These are phyloP conservation scores for Rosa lucieae DNA, from an alignment of 306 rosid species.

Conservation along the genomic window DNA sequence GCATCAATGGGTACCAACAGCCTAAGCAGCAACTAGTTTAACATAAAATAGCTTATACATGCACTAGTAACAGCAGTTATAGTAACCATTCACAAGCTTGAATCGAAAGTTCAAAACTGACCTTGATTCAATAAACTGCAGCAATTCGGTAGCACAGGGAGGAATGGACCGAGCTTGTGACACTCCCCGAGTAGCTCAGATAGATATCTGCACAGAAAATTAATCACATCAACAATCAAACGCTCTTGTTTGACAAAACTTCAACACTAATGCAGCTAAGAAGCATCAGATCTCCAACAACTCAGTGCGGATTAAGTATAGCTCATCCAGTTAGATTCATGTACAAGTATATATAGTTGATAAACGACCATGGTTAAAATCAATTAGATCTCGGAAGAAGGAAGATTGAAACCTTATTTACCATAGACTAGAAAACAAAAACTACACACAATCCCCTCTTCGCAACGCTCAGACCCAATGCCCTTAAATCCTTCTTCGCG, in stretches of 20 bases:
- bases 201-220: constrained; percentile 47
- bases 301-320: neutral
- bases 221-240: neutral
- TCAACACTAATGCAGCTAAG: neutral
- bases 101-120: constrained; percentile 36
- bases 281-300: neutral
- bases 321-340: neutral
- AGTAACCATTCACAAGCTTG: neutral
- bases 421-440: no score
- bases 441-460: no score
- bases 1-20: no score
- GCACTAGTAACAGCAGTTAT: constrained; percentile 19
- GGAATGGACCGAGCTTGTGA: constrained; percentile 71
- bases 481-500: neutral
- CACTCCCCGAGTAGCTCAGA: constrained; percentile 81
- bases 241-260: neutral
- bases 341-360: no score
- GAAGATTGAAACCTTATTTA: no score
- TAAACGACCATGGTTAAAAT: no score
- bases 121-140: constrained; percentile 87
- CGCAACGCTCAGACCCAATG: no score
- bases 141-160: constrained; percentile 67
- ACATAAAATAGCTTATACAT: neutral
- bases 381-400: no score
- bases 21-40: no score